Base-by-base conservation (phyloP, 768 basidiomycete species). In the Rhizopogon roseolus region DNA sequence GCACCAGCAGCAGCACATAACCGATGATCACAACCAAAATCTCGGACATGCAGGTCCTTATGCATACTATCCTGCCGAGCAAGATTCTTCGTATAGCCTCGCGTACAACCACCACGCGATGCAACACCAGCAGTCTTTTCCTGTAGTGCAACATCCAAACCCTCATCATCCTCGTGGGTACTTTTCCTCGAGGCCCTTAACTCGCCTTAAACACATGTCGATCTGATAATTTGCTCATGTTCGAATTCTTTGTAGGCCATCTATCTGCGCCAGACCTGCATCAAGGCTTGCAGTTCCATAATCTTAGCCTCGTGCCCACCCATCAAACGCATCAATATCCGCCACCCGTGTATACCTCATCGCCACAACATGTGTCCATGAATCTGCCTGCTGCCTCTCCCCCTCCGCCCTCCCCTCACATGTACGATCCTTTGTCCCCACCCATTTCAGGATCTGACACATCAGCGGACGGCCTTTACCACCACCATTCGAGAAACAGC, bases 401-500 rank as follows among this genome's bases (percentile, higher is more conserved):
- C 66, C 85, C 89, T 66, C 84, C 84, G 63, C 81, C 85, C 61
- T 86, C 86, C 58, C 82, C 87, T 71, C 81, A 85, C 74, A 81
- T 88, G 73, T 90, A 91, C 72, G 88, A 88, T 75, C 85, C 89
- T 68, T 75, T 90, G 63, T 90, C 88, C 53, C 90, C 90, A 68
- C 88, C 86, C 73, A 77, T 90, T 67, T 91, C 89, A 76, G 89
- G 89, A 75, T 91, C 90, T 74, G 90, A 92, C 73, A 88, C 88
- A 68, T 91, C 90, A 66, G 87, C 78, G 62, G 88, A 90, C 81
- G 87, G 86, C 64, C 70, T 85, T 56, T 85, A 90, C 78, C 85
- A 87, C 74, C 42, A 59, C 56, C 77, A 76, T 61, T 88, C 87
- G 57, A 75, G 79, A 68, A 88, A 89, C 75, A 86, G 84, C 67